Conservation (phyloP, 306 rosid genomes). For the Sicyos edulis region DNA sequence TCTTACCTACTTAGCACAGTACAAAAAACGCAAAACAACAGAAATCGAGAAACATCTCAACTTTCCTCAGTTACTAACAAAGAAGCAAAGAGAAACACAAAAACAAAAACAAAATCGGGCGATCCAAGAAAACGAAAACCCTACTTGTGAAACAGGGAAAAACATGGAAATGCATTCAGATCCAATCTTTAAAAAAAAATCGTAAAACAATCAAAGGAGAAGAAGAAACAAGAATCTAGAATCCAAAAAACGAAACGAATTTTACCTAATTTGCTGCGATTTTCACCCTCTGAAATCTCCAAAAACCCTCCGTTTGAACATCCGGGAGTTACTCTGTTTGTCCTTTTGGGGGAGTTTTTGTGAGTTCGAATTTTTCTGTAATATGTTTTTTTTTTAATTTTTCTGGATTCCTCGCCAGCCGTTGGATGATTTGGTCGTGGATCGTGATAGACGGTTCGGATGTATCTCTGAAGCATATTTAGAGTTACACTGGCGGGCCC, state of each 20-base stretch:
- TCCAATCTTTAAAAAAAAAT: not conserved
- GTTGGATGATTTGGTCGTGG: not conserved
- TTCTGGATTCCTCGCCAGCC: not conserved
- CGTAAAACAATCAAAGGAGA: not conserved
- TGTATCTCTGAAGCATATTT: not conserved
- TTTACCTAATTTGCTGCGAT: not conserved
- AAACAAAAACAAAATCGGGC: too few relatives aligned
- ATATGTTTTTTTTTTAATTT: not conserved
- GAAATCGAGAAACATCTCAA: not conserved
- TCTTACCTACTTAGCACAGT: not conserved
- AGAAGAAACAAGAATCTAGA: not conserved
- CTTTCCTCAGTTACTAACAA: not conserved
- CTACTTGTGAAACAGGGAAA: conserved; percentile 4
- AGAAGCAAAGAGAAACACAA: not conserved
- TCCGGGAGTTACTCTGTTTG: not conserved
- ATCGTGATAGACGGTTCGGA: not conserved
- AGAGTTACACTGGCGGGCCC: not conserved
- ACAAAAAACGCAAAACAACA: not conserved
- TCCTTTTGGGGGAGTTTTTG: not conserved
- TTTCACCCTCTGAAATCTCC: not conserved
- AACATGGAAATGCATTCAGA: conserved; percentile 2
- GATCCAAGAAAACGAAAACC: not conserved
- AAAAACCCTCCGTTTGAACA: not conserved
- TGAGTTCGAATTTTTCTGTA: not conserved
- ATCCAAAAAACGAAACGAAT: not conserved